A percentile compares a stretch with the other conserved stretches of the same genome.
Evolutionary conservation across 2,329 filamentous ascomycete genomes (phyloP).

Genomic region (Aspergillus terreus): DNA sequence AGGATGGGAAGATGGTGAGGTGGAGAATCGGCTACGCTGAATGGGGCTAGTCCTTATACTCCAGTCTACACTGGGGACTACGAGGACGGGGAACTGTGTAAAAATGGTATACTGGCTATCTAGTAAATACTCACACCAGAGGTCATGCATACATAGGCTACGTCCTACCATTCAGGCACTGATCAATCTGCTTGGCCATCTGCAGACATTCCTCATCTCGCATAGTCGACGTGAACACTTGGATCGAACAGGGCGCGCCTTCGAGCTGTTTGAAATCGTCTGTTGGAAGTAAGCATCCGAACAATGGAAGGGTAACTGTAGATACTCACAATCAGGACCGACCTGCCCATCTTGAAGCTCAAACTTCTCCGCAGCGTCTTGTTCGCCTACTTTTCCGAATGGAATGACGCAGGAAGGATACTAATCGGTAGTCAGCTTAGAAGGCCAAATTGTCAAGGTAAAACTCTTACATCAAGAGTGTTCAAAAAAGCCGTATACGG

Average conservation of each 20-base stretch:
- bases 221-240: slow-evolving; percentile 25
- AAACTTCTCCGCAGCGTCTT: slow-evolving; percentile 10
- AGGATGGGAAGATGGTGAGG: no score
- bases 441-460: no score
- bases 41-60: no score
- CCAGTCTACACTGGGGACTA: no score
- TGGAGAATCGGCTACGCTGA: no score
- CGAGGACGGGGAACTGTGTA: no score
- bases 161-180: slow-evolving; percentile 13
- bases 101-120: no score
- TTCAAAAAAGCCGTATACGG: slow-evolving; percentile 41
- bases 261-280: slow-evolving; percentile 23
- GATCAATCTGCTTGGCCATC: slow-evolving; percentile 24
- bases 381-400: slow-evolving; percentile 22
- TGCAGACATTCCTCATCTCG: slow-evolving; percentile 28
- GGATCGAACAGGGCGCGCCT: slow-evolving; percentile 26
- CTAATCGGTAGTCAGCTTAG: slow-evolving; percentile 19
- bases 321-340: slow-evolving; percentile 19
- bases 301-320: not conserved
- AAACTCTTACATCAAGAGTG: slow-evolving; percentile 44
- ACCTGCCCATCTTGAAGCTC: slow-evolving; percentile 11
- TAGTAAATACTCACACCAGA: no score
- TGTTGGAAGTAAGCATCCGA: not conserved
- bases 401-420: slow-evolving; percentile 50
- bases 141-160: not conserved